These are phyloP conservation scores for Penicillium crystallinum DNA, from an alignment of 495 filamentous ascomycete genomes.

Conservation along the genomic window DNA sequence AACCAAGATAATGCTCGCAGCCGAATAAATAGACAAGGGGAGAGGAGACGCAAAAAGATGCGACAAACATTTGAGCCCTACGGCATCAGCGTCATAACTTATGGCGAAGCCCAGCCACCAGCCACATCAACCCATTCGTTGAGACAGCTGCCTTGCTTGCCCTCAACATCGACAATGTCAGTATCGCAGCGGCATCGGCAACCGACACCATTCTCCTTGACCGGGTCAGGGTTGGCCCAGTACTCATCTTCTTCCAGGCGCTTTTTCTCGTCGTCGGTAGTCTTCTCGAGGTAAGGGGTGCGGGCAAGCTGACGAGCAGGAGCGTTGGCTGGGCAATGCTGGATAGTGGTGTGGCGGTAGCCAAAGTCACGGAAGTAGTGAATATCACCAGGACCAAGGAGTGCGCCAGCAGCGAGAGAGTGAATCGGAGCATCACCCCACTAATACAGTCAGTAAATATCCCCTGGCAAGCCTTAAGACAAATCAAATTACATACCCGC, in stretches of 20 bases:
- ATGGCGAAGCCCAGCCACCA: constrained; percentile 83
- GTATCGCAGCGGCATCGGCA: constrained; percentile 97
- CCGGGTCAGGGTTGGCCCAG: constrained; percentile 82
- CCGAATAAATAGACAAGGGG: constrained; percentile 29
- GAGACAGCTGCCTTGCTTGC: constrained; percentile 91
- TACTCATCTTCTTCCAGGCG: constrained; percentile 93
- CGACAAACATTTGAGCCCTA: constrained; percentile 23
- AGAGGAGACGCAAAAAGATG: constrained; percentile 28
- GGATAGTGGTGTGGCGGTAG: constrained; percentile 97
- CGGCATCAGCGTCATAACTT: constrained; percentile 10
- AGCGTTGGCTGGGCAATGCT: constrained; percentile 97
- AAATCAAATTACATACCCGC: constrained; percentile 56
- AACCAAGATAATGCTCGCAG: constrained; percentile 34
- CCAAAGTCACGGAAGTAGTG: constrained; percentile 99
- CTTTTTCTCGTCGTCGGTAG: constrained; percentile 78
- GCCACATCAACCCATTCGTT: constrained; percentile 97
- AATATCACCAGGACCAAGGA: constrained; percentile 77
- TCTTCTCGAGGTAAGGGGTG: constrained; percentile 76
- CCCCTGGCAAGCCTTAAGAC: not conserved
- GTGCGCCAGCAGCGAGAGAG: constrained; percentile 88
- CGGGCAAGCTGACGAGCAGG: constrained; percentile 82
- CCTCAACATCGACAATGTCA: constrained; percentile 97
- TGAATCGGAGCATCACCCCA: constrained; percentile 99
- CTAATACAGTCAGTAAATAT: constrained; percentile 38
- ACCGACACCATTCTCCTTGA: constrained; percentile 94